A percentile compares a stretch with the other conserved stretches of the same genome.
These are phyloP conservation scores for Polytrichum commune DNA, from an alignment of 225 moss, liverwort and hornwort species.

Conservation along the genomic window DNA sequence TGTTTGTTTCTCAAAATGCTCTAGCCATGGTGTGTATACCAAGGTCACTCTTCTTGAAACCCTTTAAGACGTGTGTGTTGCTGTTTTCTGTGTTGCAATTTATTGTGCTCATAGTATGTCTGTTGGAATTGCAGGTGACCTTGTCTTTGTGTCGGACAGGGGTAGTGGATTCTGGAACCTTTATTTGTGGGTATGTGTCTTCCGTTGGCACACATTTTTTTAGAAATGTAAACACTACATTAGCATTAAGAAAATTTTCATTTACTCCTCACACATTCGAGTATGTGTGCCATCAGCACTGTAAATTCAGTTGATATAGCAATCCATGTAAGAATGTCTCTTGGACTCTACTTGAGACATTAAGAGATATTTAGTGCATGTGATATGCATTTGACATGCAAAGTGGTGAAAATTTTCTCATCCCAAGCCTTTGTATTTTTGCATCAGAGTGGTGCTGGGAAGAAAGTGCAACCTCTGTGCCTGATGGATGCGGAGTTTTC, in stretches of 20 bases:
- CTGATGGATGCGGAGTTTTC: slow-evolving; percentile 84
- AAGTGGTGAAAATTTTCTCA: background rate
- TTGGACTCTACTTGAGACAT: background rate
- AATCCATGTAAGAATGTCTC: background rate
- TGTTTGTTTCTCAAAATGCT: too few species aligned
- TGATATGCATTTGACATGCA: too few species aligned
- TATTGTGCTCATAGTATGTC: background rate
- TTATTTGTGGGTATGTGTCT: slow-evolving; percentile 67
- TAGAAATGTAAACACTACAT: too few species aligned
- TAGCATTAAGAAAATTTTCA: too few species aligned
- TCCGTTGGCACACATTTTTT: background rate
- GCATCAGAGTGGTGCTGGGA: slow-evolving; percentile 48
- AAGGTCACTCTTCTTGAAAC: too few species aligned
- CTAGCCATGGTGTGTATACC: too few species aligned
- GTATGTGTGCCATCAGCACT: background rate
- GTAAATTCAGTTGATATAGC: too few species aligned
- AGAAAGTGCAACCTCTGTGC: slow-evolving; percentile 57
- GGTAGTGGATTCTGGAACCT: slow-evolving; percentile 88
- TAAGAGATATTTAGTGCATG: too few species aligned
- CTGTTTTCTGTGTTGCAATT: too few species aligned
- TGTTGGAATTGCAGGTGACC: slow-evolving; percentile 53
- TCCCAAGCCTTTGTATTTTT: background rate
- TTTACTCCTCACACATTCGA: background rate
- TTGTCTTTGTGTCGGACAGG: slow-evolving; percentile 88
- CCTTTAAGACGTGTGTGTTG: too few species aligned